A percentile compares a stretch with the other conserved stretches of the same genome.
Conservation (phyloP, 2,329 filamentous ascomycete species). For the Neurospora sp. region DNA sequence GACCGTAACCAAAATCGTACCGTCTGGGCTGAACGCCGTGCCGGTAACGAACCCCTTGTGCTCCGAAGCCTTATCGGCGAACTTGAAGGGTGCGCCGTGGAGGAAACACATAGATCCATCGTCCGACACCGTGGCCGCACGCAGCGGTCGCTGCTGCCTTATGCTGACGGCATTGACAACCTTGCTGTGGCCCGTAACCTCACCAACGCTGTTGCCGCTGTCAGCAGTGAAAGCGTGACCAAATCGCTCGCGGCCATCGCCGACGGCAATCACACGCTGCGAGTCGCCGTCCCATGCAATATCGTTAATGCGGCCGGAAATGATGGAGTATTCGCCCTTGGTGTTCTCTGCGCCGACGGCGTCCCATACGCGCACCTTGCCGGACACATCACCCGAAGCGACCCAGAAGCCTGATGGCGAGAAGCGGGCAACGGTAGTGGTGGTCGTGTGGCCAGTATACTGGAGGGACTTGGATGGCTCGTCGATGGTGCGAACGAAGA, state of each 20-base stretch:
- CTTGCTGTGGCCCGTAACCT: conserved; percentile 85
- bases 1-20: conserved; percentile 70
- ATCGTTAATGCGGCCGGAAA: conserved; percentile 90
- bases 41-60: conserved; percentile 88
- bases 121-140: conserved; percentile 84
- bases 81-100: conserved; percentile 92
- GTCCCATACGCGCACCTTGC: conserved; percentile 87
- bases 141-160: conserved; percentile 78
- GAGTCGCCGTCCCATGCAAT: conserved; percentile 97
- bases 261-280: conserved; percentile 91
- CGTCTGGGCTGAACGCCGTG: conserved; percentile 83
- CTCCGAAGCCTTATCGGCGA: conserved; percentile 69
- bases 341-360: conserved; percentile 73
- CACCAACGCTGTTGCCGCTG: conserved; percentile 90
- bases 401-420: conserved; percentile 91
- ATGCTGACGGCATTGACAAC: conserved; percentile 87
- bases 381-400: conserved; percentile 79
- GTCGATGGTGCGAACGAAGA: conserved; percentile 93
- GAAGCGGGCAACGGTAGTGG: conserved; percentile 88
- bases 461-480: conserved; percentile 74
- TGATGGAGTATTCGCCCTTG: conserved; percentile 90
- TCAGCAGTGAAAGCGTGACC: conserved; percentile 92
- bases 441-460: conserved; percentile 82
- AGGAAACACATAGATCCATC: conserved; percentile 87
- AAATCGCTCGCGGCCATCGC: conserved; percentile 86